Conservation (phyloP, 179 eudicot species). For the Spergularia azorica region DNA sequence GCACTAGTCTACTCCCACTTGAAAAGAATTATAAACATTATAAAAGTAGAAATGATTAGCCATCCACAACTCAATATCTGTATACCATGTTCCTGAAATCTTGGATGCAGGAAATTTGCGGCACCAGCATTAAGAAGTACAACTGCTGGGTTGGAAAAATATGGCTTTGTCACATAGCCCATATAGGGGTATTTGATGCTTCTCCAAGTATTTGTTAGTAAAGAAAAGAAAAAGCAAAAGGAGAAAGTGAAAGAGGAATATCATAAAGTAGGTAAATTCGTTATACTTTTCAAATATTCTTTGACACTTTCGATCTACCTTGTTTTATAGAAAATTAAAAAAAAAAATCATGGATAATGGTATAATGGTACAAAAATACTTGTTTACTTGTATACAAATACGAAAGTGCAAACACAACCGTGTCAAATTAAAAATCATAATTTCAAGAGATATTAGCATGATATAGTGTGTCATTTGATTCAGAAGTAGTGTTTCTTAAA, state of each 20-base stretch:
- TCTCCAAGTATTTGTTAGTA: background rate
- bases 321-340: background rate
- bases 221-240: background rate
- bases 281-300: background rate
- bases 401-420: too few relatives aligned
- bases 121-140: conserved; percentile 9
- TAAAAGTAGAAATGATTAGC: background rate
- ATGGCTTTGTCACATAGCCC: conserved; percentile 1
- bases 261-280: conserved; percentile 22
- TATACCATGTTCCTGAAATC: conserved; percentile 12
- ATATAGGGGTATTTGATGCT: conserved; percentile 24
- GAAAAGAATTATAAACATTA: background rate
- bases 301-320: background rate
- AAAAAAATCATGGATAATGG: too few relatives aligned
- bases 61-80: background rate
- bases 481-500: too few relatives aligned
- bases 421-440: too few relatives aligned
- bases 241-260: conserved; percentile 9
- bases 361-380: too few relatives aligned
- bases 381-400: too few relatives aligned
- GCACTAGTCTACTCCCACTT: too few relatives aligned
- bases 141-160: background rate
- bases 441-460: too few relatives aligned
- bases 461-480: too few relatives aligned
- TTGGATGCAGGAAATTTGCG: conserved; percentile 14